phyloP scores from a whole-genome alignment of 371 early-diverging fungal species.

The Nematocida homosporus region DNA sequence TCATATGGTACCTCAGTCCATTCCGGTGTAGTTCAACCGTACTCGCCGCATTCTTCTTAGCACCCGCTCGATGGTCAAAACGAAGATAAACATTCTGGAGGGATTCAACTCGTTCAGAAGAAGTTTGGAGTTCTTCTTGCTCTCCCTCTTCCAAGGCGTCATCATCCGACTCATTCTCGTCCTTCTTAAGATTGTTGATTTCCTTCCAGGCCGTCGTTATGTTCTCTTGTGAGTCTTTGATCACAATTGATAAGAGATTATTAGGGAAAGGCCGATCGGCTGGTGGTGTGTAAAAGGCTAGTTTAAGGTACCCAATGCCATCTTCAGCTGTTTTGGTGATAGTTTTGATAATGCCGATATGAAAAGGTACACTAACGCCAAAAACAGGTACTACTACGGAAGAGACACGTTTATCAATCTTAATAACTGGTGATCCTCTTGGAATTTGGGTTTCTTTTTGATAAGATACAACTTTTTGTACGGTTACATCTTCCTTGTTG shows the following conservation, averaged over 20 bases:
- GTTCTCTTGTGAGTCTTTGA: slow-evolving; percentile 70
- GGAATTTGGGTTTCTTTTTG: slow-evolving; percentile 62
- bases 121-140: slow-evolving; percentile 62
- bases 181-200: slow-evolving; percentile 65
- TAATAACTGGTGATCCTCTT: slow-evolving; percentile 71
- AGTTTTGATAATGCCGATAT: slow-evolving; percentile 88
- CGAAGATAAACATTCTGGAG: slow-evolving; percentile 79
- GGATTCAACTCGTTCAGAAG: slow-evolving; percentile 38
- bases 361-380: slow-evolving; percentile 94
- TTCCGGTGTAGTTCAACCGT: slow-evolving; percentile 69
- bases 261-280: slow-evolving; percentile 72
- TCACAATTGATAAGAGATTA: slow-evolving; percentile 43
- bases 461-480: slow-evolving; percentile 51
- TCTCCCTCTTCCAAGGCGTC: slow-evolving; percentile 48
- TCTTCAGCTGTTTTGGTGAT: slow-evolving; percentile 88
- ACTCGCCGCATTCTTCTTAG: slow-evolving; percentile 75
- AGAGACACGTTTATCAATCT: slow-evolving; percentile 79
- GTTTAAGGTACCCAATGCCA: slow-evolving; percentile 81
- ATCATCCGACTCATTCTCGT: slow-evolving; percentile 29
- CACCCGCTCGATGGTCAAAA: slow-evolving; percentile 77
- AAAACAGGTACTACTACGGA: slow-evolving; percentile 88
- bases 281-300: slow-evolving; percentile 86
- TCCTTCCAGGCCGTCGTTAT: slow-evolving; percentile 69
- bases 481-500: slow-evolving; percentile 31
- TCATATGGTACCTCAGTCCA: slow-evolving; percentile 65